phyloP scores from a whole-genome alignment of 805 yeast genomes.

The Candida cerambycidarum region DNA sequence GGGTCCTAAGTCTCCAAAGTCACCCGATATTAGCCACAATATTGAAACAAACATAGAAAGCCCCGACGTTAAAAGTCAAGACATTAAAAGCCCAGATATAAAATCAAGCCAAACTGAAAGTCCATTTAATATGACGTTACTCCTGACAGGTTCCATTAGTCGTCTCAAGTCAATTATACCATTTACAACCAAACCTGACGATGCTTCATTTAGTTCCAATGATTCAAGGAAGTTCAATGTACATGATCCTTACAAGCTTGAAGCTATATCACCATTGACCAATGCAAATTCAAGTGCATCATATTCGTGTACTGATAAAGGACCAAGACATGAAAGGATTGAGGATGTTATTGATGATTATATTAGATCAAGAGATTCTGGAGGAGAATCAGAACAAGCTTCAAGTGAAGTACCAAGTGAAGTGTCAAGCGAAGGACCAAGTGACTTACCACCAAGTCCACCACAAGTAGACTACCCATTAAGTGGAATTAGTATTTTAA shows the following conservation, averaged over 20 bases:
- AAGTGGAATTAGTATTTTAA: constrained; percentile 13
- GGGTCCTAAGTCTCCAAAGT: too few relatives aligned
- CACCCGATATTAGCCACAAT: too few relatives aligned
- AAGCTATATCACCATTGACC: constrained; percentile 17
- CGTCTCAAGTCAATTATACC: background rate
- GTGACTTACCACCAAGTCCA: too few relatives aligned
- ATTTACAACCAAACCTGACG: background rate
- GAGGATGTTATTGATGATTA: constrained; percentile 6
- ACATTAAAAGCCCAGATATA: constrained; percentile 64
- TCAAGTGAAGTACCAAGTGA: too few relatives aligned
- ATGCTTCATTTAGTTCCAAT: background rate
- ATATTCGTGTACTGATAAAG: constrained; percentile 1
- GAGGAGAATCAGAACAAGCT: background rate
- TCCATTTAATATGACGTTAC: constrained; percentile 18
- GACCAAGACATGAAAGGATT: constrained; percentile 1
- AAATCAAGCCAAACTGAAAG: constrained; percentile 16
- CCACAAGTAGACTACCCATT: background rate
- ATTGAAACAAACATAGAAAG: too few relatives aligned
- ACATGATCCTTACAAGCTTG: constrained; percentile 3
- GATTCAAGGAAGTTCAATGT: constrained; percentile 3
- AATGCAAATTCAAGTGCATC: background rate
- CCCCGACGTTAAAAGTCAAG: too few relatives aligned
- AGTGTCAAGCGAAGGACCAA: too few relatives aligned
- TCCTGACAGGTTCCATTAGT: constrained; percentile 15
- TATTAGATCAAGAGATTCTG: background rate